phyloP scores from a whole-genome alignment of 2,329 filamentous ascomycete genomes.

The Colletotrichum incanum region DNA sequence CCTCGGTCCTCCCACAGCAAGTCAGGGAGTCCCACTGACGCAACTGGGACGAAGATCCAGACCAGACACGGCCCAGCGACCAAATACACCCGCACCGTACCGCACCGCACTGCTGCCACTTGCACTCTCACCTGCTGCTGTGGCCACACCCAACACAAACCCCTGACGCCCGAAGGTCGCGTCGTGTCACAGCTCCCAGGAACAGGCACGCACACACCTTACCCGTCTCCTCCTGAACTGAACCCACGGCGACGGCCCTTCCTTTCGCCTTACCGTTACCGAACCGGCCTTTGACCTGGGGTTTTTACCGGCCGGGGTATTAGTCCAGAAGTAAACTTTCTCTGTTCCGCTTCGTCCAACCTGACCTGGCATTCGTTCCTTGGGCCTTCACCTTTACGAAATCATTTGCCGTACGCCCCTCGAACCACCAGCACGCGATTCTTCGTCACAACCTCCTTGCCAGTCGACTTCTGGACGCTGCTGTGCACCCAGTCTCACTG shows the following conservation, averaged over 20 bases:
- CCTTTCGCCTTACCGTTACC: slow-evolving; percentile 36
- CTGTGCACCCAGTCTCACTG: slow-evolving; percentile 35
- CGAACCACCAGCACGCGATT: slow-evolving; percentile 29
- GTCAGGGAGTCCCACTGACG: slow-evolving; percentile 11
- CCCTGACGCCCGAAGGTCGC: slow-evolving; percentile 40
- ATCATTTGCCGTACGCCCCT: slow-evolving; percentile 26
- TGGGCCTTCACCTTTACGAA: slow-evolving; percentile 14
- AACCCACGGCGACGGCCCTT: slow-evolving; percentile 18
- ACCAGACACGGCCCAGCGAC: neutral
- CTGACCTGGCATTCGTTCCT: slow-evolving; percentile 16
- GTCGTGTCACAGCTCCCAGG: slow-evolving; percentile 31
- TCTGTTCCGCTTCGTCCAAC: slow-evolving; percentile 21
- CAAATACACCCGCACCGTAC: slow-evolving; percentile 2
- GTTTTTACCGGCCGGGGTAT: slow-evolving; percentile 30
- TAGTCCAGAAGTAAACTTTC: slow-evolving; percentile 35
- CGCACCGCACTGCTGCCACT: slow-evolving; percentile 19
- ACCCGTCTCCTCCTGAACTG: slow-evolving; percentile 2
- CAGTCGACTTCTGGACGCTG: slow-evolving; percentile 32
- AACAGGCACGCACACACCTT: slow-evolving; percentile 16
- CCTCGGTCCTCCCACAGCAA: slow-evolving; percentile 14
- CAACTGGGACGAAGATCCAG: slow-evolving; percentile 14
- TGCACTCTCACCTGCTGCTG: slow-evolving; percentile 23
- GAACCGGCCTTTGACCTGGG: slow-evolving; percentile 5
- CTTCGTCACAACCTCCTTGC: slow-evolving; percentile 11
- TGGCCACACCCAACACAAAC: slow-evolving; percentile 33